Evolutionary conservation across 148 eudicot species (phyloP).

Genomic region (Rhododendron ferrugineum): DNA sequence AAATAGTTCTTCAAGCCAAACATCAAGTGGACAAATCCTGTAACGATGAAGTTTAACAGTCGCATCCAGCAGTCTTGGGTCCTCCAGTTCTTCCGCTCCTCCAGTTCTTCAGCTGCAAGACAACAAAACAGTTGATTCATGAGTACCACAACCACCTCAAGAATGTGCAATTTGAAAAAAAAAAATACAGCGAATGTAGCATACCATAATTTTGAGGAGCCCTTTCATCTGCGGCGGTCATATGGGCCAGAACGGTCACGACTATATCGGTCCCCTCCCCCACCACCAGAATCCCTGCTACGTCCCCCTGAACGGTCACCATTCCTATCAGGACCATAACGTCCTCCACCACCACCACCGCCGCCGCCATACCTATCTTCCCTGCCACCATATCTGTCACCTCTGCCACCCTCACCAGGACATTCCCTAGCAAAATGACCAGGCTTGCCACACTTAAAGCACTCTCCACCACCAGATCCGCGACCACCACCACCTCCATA

Average conservation of each 20-base stretch:
- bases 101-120: slow-evolving; percentile 44
- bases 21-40: slow-evolving; percentile 11
- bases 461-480: slow-evolving; percentile 77
- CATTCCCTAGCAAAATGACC: slow-evolving; percentile 67
- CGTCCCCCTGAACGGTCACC: slow-evolving; percentile 69
- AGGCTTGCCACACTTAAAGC: slow-evolving; percentile 61
- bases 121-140: background rate
- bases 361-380: slow-evolving; percentile 49
- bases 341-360: slow-evolving; percentile 42
- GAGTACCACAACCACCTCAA: background rate
- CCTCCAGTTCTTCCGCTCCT: slow-evolving; percentile 3
- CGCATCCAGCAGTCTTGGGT: slow-evolving; percentile 16
- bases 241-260: slow-evolving; percentile 98
- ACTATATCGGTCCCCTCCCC: slow-evolving; percentile 60
- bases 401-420: slow-evolving; percentile 43
- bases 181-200: background rate
- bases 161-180: background rate
- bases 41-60: background rate
- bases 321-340: slow-evolving; percentile 71
- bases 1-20: slow-evolving; percentile 16
- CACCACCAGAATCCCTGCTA: slow-evolving; percentile 63
- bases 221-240: slow-evolving; percentile 46
- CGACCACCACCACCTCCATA: slow-evolving; percentile 49
- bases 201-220: slow-evolving; percentile 10
- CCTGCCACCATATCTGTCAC: slow-evolving; percentile 66